A percentile compares a stretch with the other conserved stretches of the same genome.
Conservation (phyloP, 352 stramenopile species). For the Elongisporangium anandrum region DNA sequence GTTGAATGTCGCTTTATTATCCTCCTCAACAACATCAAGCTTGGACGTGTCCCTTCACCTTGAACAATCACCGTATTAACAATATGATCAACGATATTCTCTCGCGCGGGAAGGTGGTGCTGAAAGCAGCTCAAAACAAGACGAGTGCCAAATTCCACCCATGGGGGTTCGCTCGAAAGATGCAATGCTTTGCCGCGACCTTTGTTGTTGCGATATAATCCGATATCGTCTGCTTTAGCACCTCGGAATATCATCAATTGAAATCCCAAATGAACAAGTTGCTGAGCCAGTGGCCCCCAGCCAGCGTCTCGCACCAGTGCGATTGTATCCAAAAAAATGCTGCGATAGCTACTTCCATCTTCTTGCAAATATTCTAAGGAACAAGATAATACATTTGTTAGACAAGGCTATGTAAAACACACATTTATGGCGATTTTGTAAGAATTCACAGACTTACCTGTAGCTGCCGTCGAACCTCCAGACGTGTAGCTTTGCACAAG, state of each 20-base stretch:
- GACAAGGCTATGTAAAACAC: too few species aligned
- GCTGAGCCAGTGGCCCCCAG: conserved; percentile 24
- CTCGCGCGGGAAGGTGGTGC: conserved; percentile 21
- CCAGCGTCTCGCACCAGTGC: conserved; percentile 24
- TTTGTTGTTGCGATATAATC: conserved; percentile 1
- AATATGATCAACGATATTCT: conserved; percentile 31
- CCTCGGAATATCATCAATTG: conserved; percentile 19
- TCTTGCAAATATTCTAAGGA: background rate
- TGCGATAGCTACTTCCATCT: conserved; percentile 2
- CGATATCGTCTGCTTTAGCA: conserved; percentile 14
- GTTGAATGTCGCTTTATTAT: conserved; percentile 36
- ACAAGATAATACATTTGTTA: too few species aligned
- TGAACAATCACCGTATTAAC: conserved; percentile 47
- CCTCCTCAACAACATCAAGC: conserved; percentile 27
- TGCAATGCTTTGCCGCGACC: conserved; percentile 1
- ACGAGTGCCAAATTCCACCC: conserved; percentile 36
- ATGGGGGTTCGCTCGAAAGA: conserved; percentile 8
- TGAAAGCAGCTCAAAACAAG: conserved; percentile 45
- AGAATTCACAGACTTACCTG: background rate
- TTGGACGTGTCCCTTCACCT: conserved; percentile 14
- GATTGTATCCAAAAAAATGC: conserved; percentile 21
- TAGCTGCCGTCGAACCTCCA: background rate
- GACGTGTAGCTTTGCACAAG: conserved; percentile 4
- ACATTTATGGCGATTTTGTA: too few species aligned
- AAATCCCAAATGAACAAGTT: conserved; percentile 32